Base-by-base conservation (phyloP, 306 rosid genomes). In the Carpinus viminea region DNA sequence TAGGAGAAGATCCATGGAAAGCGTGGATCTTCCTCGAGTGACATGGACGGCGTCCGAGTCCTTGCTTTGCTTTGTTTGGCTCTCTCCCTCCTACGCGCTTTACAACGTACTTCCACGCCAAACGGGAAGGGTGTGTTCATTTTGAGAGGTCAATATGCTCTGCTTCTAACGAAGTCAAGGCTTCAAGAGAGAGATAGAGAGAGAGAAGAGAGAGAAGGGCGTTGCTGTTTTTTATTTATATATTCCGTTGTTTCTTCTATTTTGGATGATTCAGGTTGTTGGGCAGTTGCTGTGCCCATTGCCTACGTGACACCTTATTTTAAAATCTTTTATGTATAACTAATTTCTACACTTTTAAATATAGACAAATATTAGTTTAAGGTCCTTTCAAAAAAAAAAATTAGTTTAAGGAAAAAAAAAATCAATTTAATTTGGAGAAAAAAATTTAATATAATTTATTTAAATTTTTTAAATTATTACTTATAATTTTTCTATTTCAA, bases 31-130 rank as follows among this genome's bases (percentile, higher is more conserved):
- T 71, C 74, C 50, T 71, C 59, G 24, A n/a, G 47, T 20, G 12
- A n/a, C 47, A 18, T 68, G 72, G 50, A 38, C 12, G 50, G 48
- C 36, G 38, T 2, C 20, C 50, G 18, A 0, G 18, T 16, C 34
- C 2, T 65, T 7, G 16, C 11, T 24, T 26, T 11, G 20, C 34
- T 47, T 9, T 69, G 43, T 48, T 34, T 48, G 16, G 8, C 15
- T 50, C 0, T 48, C 3, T 52, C 54, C 54, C 5, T 31, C 38
- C 74, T 52, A 80, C 74, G 80, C 83, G 83, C 73, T 78, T 77
- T 71, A 60, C 70, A 85, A 84, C 87, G 60, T 80, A 69, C 75
- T 68, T 55, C 81, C 87, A 79, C 62, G 9, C 81, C 74, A 24
- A 84, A 80, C 80, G 80, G 85, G 51, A 80, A 43, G 20, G 31